Evolutionary conservation across 169 alveolate species (phyloP), one percentile per base, ranked within the genome.

Genomic region (Amoebophrya sp.): DNA sequence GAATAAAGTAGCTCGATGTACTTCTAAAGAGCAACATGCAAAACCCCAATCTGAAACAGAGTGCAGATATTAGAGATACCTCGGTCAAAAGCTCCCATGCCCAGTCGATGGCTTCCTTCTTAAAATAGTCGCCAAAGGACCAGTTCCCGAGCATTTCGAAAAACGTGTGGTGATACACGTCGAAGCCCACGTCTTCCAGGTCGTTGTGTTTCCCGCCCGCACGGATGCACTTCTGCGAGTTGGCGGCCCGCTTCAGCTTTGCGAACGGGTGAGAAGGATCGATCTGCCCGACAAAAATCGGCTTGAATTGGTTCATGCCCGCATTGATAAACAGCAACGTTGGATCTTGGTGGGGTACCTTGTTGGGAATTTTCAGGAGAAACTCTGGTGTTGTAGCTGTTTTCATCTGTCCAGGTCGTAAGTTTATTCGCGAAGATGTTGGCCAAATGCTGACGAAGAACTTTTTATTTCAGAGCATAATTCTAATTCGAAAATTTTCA

Each of bases 131-230:
- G 14, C 99, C 99, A 90, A 98, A 98, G 92, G 98, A 95, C 99
- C 99, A 98, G 93, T 97, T 97, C 54, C 99, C 99, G n/a, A 98
- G 95, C 99, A 98, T 98, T 95, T 98, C 99, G 94, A 98, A 98
- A 92, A 97, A 98, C 23, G 99, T 98, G 93, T 98, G 98, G 95
- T 98, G 99, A 94, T 98, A 98, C 90, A 96, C 97, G 92, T 98
- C 99, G 92, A 95, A 95, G 3, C 99, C 99, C 29, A 97, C 98
- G 93, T 98, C 99, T 91, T 97, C 99, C 93, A 96, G 92, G 94
- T 96, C 97, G 90, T 96, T 96, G 94, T 96, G 97, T 93, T 96
- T 96, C 41, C 96, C 96, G 33, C 96, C 96, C 1, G 99, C 99
- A 54, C 99, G 95, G 92, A 98, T 98, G 95, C 99, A 98, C 94